Base-by-base conservation (phyloP, 129 eudicot genomes). In the Oenanthe sinensis region DNA sequence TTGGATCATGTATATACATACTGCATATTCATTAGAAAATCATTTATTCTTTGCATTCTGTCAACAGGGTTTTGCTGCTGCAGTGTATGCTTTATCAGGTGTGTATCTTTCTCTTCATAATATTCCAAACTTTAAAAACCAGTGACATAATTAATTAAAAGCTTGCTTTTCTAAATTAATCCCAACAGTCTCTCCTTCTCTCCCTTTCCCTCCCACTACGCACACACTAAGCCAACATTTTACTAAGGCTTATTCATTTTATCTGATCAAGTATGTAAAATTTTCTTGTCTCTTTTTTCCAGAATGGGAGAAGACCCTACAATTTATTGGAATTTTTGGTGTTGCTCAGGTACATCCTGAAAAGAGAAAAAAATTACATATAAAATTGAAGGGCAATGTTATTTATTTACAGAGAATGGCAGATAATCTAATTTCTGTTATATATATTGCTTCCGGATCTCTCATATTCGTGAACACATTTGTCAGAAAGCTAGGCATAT, bases 251-350 rank as follows among this genome's bases (percentile, higher is more conserved):
- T 68, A 26, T 24, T 47, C n/a, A 17, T 17, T 74, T 30, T 33
- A 39, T 36, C 22, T 79, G 40, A 82, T 52, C 30, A 12, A 46
- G 54, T 50, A 45, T 33, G 50, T 54, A 44, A 52, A 55, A 49
- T 79, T 84, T 37, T 9, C 22, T 14, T 67, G 36, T 67, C 43
- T 67, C 37, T 6, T 12, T 67, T 46, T 79, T 82, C 81, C 92
- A 95, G 99, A 95, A 71, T 95, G 99, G 99, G 97, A 95, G 86
- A 90, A 74, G 81, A 83, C 97, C 26, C 84, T 95, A 80, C 99
- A 95, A 82, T 55, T 87, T 79, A 83, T 92, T 78, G 99, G 91
- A 47, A 40, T 95, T 63, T 50, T 90, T 73, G 97, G 99, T 50
- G 58, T 90, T 70, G 96, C 87, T 78, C 94, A 80, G 98, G 98